phyloP scores from a whole-genome alignment of 1,284 basidiomycete genomes.

The Heterobasidion annosum region DNA sequence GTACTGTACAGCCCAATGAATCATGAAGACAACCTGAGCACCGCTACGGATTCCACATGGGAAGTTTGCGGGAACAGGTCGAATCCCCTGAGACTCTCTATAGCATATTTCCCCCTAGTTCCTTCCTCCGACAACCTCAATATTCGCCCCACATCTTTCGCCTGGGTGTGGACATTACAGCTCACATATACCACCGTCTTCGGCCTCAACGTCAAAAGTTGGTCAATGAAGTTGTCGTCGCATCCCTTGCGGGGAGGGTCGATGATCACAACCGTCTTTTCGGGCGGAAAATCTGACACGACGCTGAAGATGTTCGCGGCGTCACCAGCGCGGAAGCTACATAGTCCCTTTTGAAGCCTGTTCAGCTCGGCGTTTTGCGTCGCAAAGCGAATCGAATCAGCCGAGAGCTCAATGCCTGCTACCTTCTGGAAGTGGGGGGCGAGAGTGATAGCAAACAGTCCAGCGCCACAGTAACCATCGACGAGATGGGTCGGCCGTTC shows the following conservation, averaged over 20 bases:
- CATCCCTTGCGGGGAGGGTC: conserved; percentile 92
- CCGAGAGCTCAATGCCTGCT: conserved; percentile 86
- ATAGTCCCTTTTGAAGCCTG: conserved; percentile 35
- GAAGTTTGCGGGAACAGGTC: conserved; percentile 92
- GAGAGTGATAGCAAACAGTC: conserved; percentile 76
- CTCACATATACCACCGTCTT: conserved; percentile 82
- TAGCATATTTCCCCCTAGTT: conserved; percentile 40
- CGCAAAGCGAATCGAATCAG: conserved; percentile 74
- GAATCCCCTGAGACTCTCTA: conserved; percentile 80
- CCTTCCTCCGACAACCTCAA: conserved; percentile 35
- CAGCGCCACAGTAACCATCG: conserved; percentile 84
- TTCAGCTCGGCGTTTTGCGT: conserved; percentile 79
- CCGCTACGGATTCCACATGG: conserved; percentile 75
- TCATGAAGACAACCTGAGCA: conserved; percentile 31
- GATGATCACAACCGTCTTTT: conserved; percentile 66
- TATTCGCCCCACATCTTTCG: conserved; percentile 73
- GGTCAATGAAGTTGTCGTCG: conserved; percentile 73
- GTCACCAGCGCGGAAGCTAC: conserved; percentile 60
- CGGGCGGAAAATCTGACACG: conserved; percentile 60
- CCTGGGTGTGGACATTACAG: conserved; percentile 90
- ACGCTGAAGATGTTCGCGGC: conserved; percentile 60
- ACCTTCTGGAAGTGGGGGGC: conserved; percentile 70
- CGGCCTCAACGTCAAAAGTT: conserved; percentile 67
- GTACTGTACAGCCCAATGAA: background rate
- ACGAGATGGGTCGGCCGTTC: conserved; percentile 65